Conservation (phyloP, 139 green algal species). For the Coelastrella sp. region DNA sequence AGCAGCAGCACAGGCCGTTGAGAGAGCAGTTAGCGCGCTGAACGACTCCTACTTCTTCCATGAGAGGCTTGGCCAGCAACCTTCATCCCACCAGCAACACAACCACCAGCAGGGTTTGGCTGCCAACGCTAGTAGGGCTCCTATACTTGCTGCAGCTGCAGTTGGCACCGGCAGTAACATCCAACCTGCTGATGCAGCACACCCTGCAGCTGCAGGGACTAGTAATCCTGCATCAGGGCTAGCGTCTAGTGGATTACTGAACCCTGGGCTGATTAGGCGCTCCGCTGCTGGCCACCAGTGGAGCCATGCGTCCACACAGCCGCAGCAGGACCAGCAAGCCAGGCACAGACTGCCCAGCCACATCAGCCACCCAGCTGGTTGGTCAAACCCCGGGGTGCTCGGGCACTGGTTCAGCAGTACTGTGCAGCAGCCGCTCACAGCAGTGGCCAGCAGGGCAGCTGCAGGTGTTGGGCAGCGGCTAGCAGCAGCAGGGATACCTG, state of each 20-base stretch:
- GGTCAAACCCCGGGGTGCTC: background rate
- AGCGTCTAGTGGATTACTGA: background rate
- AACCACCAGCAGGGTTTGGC: background rate
- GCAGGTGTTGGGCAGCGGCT: constrained; percentile 37
- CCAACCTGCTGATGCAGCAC: background rate
- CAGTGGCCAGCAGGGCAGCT: constrained; percentile 7
- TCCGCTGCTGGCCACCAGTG: constrained; percentile 21
- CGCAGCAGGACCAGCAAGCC: constrained; percentile 32
- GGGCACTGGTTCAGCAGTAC: constrained; percentile 9
- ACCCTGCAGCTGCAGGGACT: background rate
- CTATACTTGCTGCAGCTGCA: background rate
- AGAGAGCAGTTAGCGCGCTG: constrained; percentile 24
- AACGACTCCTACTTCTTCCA: constrained; percentile 46
- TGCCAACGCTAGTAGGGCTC: background rate
- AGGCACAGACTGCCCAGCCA: background rate
- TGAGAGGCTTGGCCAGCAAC: background rate
- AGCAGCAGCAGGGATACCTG: constrained; percentile 1
- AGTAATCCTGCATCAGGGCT: background rate
- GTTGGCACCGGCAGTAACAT: background rate
- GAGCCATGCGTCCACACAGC: constrained; percentile 15
- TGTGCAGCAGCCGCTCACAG: constrained; percentile 33
- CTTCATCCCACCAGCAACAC: background rate
- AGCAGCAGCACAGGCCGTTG: constrained; percentile 33
- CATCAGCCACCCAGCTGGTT: background rate
- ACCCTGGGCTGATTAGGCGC: background rate